Conservation (phyloP, 2,329 filamentous ascomycete genomes). For the Monilinia laxa region DNA sequence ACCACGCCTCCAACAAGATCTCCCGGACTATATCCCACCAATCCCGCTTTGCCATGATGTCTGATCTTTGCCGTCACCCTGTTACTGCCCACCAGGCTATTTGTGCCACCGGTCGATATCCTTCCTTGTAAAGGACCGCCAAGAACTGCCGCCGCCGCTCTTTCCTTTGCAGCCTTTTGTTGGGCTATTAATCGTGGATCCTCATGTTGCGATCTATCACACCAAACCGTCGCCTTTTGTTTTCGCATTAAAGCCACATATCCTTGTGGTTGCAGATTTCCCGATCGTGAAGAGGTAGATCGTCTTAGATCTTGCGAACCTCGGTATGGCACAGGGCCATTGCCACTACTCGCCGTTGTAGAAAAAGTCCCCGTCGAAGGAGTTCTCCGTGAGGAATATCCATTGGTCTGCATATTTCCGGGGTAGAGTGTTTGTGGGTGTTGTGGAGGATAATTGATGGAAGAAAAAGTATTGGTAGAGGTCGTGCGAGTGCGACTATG, state of each 20-base stretch:
- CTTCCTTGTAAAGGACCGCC: slow-evolving; percentile 50
- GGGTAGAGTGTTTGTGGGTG: background rate
- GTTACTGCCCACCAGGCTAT: slow-evolving; percentile 41
- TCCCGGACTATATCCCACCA: slow-evolving; percentile 73
- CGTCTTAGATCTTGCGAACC: slow-evolving; percentile 65
- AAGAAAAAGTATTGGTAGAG: slow-evolving; percentile 40
- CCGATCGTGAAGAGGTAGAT: slow-evolving; percentile 78
- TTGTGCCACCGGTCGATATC: slow-evolving; percentile 42
- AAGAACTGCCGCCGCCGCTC: slow-evolving; percentile 80
- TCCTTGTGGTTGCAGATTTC: slow-evolving; percentile 54
- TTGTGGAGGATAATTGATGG: slow-evolving; percentile 29
- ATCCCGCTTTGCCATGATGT: slow-evolving; percentile 76
- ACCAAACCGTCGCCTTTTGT: slow-evolving; percentile 98
- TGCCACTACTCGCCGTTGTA: slow-evolving; percentile 59
- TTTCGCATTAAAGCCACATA: slow-evolving; percentile 96
- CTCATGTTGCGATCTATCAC: slow-evolving; percentile 88
- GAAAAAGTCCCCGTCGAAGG: slow-evolving; percentile 69
- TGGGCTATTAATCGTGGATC: slow-evolving; percentile 81
- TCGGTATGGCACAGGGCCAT: slow-evolving; percentile 51
- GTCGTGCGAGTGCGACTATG: slow-evolving; percentile 44
- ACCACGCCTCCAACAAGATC: slow-evolving; percentile 67
- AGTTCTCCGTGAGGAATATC: slow-evolving; percentile 52
- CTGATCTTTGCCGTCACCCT: slow-evolving; percentile 83
- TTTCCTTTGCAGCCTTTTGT: slow-evolving; percentile 82
- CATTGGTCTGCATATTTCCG: slow-evolving; percentile 36